Percentiles rank a stretch among this genome's conserved stretches.
These are phyloP conservation scores for Mallotus japonicus DNA, from an alignment of 441 rosid species.

Conservation along the genomic window DNA sequence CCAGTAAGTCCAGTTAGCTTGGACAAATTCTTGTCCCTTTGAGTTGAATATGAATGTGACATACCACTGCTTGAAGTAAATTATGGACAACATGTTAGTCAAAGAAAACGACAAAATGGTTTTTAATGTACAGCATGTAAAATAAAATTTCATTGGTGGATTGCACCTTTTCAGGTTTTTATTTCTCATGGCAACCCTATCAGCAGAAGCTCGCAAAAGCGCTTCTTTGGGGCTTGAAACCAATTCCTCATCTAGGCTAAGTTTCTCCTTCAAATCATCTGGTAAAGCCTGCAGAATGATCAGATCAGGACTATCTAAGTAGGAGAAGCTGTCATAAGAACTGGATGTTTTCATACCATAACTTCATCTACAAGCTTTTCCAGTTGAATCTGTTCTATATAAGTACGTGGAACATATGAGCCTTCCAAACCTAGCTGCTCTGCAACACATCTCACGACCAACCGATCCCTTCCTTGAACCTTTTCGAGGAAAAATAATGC, in stretches of 20 bases:
- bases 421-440: slow-evolving; percentile 90
- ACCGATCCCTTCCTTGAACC: slow-evolving; percentile 98
- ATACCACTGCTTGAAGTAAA: slow-evolving; percentile 49
- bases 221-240: slow-evolving; percentile 84
- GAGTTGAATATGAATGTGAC: slow-evolving; percentile 84
- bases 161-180: slow-evolving; percentile 66
- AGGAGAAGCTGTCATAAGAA: slow-evolving; percentile 22
- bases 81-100: slow-evolving; percentile 26
- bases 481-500: slow-evolving; percentile 23
- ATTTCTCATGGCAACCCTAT: slow-evolving; percentile 67
- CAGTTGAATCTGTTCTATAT: slow-evolving; percentile 92
- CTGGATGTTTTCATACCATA: slow-evolving; percentile 58
- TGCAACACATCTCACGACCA: slow-evolving; percentile 56
- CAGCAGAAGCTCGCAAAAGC: slow-evolving; percentile 66
- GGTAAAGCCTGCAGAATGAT: slow-evolving; percentile 70
- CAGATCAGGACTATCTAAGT: slow-evolving; percentile 27
- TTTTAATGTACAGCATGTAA: slow-evolving; percentile 16
- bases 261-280: slow-evolving; percentile 81
- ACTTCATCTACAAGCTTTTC: slow-evolving; percentile 89
- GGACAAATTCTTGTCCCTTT: slow-evolving; percentile 59
- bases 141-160: slow-evolving; percentile 16
- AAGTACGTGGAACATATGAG: slow-evolving; percentile 82
- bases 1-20: slow-evolving; percentile 44
- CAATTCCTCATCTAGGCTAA: slow-evolving; percentile 76
- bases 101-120: slow-evolving; percentile 10